Percentiles rank a stretch among this genome's conserved stretches.
Evolutionary conservation across 495 filamentous ascomycete species (phyloP).

Genomic region (Cenococcum geophilum): DNA sequence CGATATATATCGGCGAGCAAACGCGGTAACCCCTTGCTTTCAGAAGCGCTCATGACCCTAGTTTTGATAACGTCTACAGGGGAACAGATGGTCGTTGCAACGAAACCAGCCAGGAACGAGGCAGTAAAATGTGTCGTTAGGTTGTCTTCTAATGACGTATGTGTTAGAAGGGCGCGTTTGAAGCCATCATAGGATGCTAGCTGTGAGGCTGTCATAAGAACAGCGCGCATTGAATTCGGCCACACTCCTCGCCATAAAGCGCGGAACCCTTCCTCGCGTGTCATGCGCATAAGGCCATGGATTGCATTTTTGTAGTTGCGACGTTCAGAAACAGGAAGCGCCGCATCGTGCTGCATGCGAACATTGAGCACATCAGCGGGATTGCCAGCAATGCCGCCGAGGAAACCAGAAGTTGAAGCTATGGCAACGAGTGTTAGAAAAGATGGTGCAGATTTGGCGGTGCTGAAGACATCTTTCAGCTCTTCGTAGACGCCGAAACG

Average conservation of each 20-base stretch:
- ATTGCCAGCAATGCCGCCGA: constrained; percentile 87
- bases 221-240: constrained; percentile 83
- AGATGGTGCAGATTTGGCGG: constrained; percentile 48
- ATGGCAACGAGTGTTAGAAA: constrained; percentile 71
- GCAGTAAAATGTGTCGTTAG: constrained; percentile 81
- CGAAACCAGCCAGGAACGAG: constrained; percentile 79
- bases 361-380: constrained; percentile 95
- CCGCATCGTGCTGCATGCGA: constrained; percentile 93
- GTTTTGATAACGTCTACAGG: constrained; percentile 98
- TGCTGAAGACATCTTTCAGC: constrained; percentile 64
- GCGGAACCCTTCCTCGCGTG: constrained; percentile 63
- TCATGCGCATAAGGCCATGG: constrained; percentile 80
- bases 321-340: constrained; percentile 64
- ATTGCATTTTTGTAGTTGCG: constrained; percentile 86
- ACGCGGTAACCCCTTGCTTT: constrained; percentile 40
- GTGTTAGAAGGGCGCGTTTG: constrained; percentile 66
- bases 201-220: constrained; percentile 90
- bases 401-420: constrained; percentile 73
- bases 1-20: constrained; percentile 55
- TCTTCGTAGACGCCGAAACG: constrained; percentile 94
- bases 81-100: constrained; percentile 90
- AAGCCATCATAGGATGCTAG: constrained; percentile 88
- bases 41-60: constrained; percentile 73
- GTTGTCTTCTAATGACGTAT: constrained; percentile 66
- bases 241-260: constrained; percentile 82